Base-by-base conservation (phyloP, 306 rosid genomes). In the Vachellia pachyceras region DNA sequence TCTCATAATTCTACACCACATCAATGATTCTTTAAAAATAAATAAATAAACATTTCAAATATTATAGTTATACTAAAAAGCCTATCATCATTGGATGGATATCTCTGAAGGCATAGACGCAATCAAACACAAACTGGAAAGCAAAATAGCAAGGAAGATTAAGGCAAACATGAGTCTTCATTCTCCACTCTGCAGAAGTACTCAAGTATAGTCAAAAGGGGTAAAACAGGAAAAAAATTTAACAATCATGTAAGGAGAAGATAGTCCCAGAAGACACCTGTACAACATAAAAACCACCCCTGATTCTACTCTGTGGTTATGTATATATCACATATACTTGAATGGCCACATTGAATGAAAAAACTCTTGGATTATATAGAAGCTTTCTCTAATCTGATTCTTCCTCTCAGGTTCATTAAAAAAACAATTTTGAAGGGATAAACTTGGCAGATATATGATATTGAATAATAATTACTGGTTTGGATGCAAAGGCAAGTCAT, bases 211-310 rank as follows among this genome's bases (percentile, higher is more conserved):
- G 79, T 67, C n/a, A 35, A 49, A 49, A 46, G 81, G 73, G 35
- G 33, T n/a, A n/a, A n/a, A 55, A 55, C 2, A 29, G 33, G 6
- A 11, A 8, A 7, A n/a, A 76, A 61, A 81, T n/a, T 72, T 25
- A 82, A 84, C 85, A 87, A 84, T 81, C 76, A 78, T 83, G 84
- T 77, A 79, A 73, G 77, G 20, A 73, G 68, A 57, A 79, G 66
- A 73, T 68, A 83, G 73, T 22, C 72, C 70, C 76, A 79, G 29
- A 47, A 78, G 77, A 84, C 77, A 49, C 55, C 87, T 89, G 90
- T 89, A 92, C 93, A 92, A 82, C 77, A 78, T 61, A 67, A 66
- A 47, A 64, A 81, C 84, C 73, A 61, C 77, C 61, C 23, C 37
- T 33, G 58, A 54, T 36, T 69, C 84, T 74, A 82, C 67, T 87